Evolutionary conservation across 768 basidiomycete species (phyloP), one percentile per base, ranked within the genome.

Genomic region (Dioszegia crocea): DNA sequence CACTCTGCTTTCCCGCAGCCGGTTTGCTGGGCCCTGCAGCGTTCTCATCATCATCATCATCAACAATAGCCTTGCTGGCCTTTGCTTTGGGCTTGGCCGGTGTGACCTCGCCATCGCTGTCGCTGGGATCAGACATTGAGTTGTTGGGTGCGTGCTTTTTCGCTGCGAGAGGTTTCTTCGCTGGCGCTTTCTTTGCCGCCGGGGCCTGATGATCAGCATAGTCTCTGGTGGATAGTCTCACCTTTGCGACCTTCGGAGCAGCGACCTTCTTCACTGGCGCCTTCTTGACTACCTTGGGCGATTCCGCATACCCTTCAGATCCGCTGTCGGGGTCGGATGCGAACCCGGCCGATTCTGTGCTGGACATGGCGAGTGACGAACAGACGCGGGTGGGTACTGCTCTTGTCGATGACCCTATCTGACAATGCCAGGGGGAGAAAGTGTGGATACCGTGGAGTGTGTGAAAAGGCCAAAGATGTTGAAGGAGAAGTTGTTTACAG

Each of bases 21-120:
- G 59, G 51, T 55, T 48, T 47, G 61, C 53, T 41, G 57, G 29
- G 26, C 24, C 56, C 60, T 19, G 66, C 64, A 26, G 65, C 53
- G 24, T 27, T 41, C 59, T 59, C 64, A 47, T 73, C 73, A 23
- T 56, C 29, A 54, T 62, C 23, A n/a, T n/a, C n/a, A n/a, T n/a
- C 2, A 29, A 54, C 5, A 4, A 74, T 9, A 73, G 41, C 60
- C 31, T 74, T 36, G 71, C 77, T 80, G 79, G 56, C 80, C 80
- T 30, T 84, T 81, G 33, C 80, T 81, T 69, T 88, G 85, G 62
- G 84, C 83, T 64, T 70, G 55, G 81, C 80, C 23, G 85, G 85
- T 46, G 65, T 64, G 3, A 63, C 50, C 19, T n/a, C 61, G 17
- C 2, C 39, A 38, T 70, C 68, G 27, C 57, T 54, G 31, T 66